Evolutionary conservation across 495 filamentous ascomycete genomes (phyloP).

Genomic region (Xylaria palmicola): DNA sequence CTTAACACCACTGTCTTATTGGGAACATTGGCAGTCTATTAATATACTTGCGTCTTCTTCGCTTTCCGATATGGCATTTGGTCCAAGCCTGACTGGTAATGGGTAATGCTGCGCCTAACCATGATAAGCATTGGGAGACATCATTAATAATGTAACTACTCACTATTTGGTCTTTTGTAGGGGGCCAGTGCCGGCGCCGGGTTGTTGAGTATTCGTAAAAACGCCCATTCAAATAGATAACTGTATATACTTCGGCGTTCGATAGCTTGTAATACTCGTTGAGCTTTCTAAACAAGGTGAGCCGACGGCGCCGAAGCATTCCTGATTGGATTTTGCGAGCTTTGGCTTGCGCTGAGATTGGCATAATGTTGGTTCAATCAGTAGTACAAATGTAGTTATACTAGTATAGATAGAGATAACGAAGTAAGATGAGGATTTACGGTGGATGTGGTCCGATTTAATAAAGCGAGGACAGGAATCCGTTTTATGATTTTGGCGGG

Average conservation of each 20-base stretch:
- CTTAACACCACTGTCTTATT: no score
- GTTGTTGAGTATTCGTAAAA: background rate
- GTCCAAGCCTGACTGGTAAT: no score
- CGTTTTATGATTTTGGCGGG: no score
- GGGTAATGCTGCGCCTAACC: no score
- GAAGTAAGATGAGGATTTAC: background rate
- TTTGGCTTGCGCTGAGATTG: background rate
- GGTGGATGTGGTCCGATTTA: no score
- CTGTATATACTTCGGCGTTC: background rate
- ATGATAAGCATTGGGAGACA: no score
- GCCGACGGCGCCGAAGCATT: background rate
- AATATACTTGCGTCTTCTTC: no score
- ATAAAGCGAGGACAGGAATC: no score
- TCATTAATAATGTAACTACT: no score
- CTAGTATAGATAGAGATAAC: background rate
- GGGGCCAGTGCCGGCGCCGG: background rate
- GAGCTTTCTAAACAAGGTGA: background rate
- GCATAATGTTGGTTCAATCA: background rate
- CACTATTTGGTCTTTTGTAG: background rate
- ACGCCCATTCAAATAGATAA: background rate
- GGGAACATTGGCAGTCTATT: no score
- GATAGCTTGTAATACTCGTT: background rate
- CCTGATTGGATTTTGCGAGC: background rate
- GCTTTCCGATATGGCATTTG: no score
- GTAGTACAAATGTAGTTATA: background rate